phyloP scores from a whole-genome alignment of 257 asterid genomes.

The Nicotiana undulata region DNA sequence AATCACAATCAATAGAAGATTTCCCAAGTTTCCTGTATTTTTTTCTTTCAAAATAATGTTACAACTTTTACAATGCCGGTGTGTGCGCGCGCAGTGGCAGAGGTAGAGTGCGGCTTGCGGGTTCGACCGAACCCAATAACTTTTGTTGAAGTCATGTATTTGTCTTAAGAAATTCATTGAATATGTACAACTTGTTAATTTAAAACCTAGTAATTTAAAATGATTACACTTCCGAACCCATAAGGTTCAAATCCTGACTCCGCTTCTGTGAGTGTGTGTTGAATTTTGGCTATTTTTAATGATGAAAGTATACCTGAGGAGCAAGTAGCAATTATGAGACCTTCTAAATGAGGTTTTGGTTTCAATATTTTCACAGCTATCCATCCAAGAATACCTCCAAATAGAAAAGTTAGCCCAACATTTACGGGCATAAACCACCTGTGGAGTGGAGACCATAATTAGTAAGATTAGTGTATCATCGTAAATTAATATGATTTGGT shows the following conservation, averaged over 20 bases:
- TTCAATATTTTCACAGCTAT: constrained; percentile 55
- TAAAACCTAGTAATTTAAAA: too few species aligned
- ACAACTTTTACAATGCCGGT: neutral
- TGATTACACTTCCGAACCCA: too few species aligned
- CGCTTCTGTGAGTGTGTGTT: too few species aligned
- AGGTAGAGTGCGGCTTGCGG: too few species aligned
- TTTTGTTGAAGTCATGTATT: too few species aligned
- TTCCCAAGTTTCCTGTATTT: constrained; percentile 61
- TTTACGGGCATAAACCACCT: constrained; percentile 98
- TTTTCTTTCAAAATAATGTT: neutral
- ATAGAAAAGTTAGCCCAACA: constrained; percentile 61
- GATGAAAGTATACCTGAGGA: constrained; percentile 48
- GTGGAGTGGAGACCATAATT: neutral
- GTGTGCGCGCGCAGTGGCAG: too few species aligned
- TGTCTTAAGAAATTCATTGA: too few species aligned
- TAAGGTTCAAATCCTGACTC: too few species aligned
- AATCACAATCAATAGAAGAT: constrained; percentile 43
- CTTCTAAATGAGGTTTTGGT: constrained; percentile 62
- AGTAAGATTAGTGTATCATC: neutral
- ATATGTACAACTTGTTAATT: too few species aligned
- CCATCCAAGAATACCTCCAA: constrained; percentile 82
- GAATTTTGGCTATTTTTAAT: too few species aligned
- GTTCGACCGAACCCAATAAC: too few species aligned
- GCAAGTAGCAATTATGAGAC: constrained; percentile 58
- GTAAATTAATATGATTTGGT: neutral